Conservation (phyloP, 1,139 yeast genomes). For the Hansenula anomala region DNA sequence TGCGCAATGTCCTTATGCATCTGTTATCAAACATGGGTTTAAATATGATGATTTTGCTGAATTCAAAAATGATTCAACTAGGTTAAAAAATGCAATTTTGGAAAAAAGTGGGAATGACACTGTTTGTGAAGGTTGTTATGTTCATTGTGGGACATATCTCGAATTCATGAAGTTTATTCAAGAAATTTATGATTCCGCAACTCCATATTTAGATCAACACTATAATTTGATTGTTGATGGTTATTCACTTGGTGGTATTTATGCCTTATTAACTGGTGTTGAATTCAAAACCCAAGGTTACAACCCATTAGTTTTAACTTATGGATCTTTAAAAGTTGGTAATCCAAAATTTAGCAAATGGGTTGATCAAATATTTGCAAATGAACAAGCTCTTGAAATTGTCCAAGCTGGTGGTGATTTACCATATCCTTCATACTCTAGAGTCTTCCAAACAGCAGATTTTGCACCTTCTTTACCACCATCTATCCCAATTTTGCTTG, state of each 20-base stretch:
- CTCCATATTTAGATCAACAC: slow-evolving; percentile 29
- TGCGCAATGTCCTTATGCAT: slow-evolving; percentile 11
- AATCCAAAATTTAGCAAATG: slow-evolving; percentile 44
- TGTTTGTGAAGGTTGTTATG: slow-evolving; percentile 44
- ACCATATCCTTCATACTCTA: slow-evolving; percentile 29
- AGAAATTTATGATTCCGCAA: slow-evolving; percentile 31
- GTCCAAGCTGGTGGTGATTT: slow-evolving; percentile 27
- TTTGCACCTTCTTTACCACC: slow-evolving; percentile 58
- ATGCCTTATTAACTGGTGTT: slow-evolving; percentile 55
- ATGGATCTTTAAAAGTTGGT: slow-evolving; percentile 62
- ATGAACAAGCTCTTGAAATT: slow-evolving; percentile 23
- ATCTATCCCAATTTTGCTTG: slow-evolving; percentile 16
- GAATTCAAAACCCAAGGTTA: slow-evolving; percentile 50
- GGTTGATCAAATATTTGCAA: slow-evolving; percentile 45
- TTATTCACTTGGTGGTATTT: slow-evolving; percentile 72
- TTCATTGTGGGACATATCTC: slow-evolving; percentile 53
- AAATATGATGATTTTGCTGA: neutral
- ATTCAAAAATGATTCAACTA: neutral
- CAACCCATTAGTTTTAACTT: slow-evolving; percentile 49
- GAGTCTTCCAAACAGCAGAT: slow-evolving; percentile 56
- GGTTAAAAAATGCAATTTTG: neutral
- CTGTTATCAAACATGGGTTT: slow-evolving; percentile 10
- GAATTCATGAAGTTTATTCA: slow-evolving; percentile 36
- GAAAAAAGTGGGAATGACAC: slow-evolving; percentile 15
- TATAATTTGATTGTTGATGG: slow-evolving; percentile 54